Evolutionary conservation across 2,329 filamentous ascomycete species (phyloP), one percentile per base, ranked within the genome.

Genomic region (Venturia aucupariae): DNA sequence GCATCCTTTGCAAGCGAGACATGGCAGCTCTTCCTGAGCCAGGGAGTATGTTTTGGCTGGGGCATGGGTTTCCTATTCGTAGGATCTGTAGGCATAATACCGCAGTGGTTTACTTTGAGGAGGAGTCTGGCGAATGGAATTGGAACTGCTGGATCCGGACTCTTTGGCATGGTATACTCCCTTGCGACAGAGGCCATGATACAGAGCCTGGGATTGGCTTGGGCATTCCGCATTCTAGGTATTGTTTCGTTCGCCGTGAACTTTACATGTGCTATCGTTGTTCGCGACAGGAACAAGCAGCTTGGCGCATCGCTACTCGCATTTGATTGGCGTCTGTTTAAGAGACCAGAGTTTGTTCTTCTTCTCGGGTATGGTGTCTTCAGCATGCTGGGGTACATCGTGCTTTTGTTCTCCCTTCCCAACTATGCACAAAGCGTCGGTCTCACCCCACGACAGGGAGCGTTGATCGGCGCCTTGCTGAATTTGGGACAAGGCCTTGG

Each of bases 41-140:
- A 93, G 71, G 90, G 90, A 4, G 71, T 92, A 2, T 84, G 86
- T 63, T 92, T 93, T 67, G 90, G 90, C n/a, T 73, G 87, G 27
- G 90, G 89, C 3, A 87, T 93, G 82, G 90, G 90, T 0, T 87
- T 92, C 65, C 77, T 88, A 11, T 93, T 92, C 71, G 88, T 89
- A 0, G 84, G 84, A 0, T 84, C 81, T 4, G 86, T 88, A 3
- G 84, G 83, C 41, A 82, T 91, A 13, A 79, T 88, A 0, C 83
- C 88, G 1, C 88, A 92, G 72, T 92, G 88, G 88, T 92, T 92
- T 71, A 83, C 80, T 11, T 86, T 83, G 39, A 81, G 80, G 32
- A 82, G 89, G 1, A 88, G 85, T 35, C 79, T 92, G 17, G 88
- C 89, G 13, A 90, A 89, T 67, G 85, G 87, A 0, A 80, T 90